Evolutionary conservation across 2,329 filamentous ascomycete genomes (phyloP).

Genomic region (Nannizziopsis arthrosporioides): DNA sequence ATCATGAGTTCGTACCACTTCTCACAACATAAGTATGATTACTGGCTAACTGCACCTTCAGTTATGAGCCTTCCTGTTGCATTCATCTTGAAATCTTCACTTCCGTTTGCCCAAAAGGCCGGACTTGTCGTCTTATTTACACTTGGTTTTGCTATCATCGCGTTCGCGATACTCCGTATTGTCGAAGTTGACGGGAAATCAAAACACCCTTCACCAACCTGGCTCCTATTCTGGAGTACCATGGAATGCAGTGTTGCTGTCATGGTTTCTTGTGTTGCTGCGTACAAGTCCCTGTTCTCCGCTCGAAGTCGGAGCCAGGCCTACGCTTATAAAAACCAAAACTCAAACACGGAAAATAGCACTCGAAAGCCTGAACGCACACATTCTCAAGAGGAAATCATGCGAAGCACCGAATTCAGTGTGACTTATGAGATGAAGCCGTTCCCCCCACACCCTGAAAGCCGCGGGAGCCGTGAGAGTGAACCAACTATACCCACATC

Average conservation of each 20-base stretch:
- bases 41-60: not conserved
- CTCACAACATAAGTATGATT: not conserved
- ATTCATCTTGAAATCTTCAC: slow-evolving; percentile 9
- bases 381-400: slow-evolving; percentile 3
- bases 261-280: slow-evolving; percentile 11
- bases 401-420: slow-evolving; percentile 10
- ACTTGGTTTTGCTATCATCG: slow-evolving; percentile 7
- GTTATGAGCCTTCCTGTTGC: slow-evolving; percentile 11
- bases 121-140: slow-evolving; percentile 9
- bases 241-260: slow-evolving; percentile 12
- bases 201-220: slow-evolving; percentile 7
- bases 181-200: not conserved
- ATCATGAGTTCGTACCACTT: slow-evolving; percentile 4
- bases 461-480: too few species aligned
- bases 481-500: too few species aligned
- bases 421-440: slow-evolving; percentile 4
- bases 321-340: not conserved
- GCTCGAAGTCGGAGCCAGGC: not conserved
- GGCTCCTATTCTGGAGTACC: slow-evolving; percentile 10
- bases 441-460: too few species aligned
- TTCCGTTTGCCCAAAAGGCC: slow-evolving; percentile 10
- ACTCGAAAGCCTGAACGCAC: not conserved
- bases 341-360: not conserved
- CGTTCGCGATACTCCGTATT: slow-evolving; percentile 9
- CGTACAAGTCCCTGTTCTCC: slow-evolving; percentile 12